phyloP scores from a whole-genome alignment of 176 grass and related monocot species.

The Juncus inflexus region DNA sequence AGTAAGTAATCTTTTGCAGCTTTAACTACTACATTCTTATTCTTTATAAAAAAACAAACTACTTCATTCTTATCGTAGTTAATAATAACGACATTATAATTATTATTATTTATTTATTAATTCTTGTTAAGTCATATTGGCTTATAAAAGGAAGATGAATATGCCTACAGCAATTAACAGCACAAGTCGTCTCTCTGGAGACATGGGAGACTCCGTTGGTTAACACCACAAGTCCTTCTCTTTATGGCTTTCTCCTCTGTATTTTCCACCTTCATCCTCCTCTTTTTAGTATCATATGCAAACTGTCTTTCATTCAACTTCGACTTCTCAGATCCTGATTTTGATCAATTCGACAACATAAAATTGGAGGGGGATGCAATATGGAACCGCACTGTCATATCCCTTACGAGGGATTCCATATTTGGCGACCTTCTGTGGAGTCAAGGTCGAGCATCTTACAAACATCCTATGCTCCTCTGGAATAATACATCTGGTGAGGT shows the following conservation, averaged over 20 bases:
- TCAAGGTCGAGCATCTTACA: constrained; percentile 7
- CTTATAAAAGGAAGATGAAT: too few species aligned
- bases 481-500: constrained; percentile 5
- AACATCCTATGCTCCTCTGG: constrained; percentile 25
- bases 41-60: too few species aligned
- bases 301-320: constrained; percentile 19
- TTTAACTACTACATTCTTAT: too few species aligned
- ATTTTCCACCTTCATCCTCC: background rate
- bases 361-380: constrained; percentile 10
- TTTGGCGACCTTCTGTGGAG: background rate
- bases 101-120: too few species aligned
- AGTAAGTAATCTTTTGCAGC: too few species aligned
- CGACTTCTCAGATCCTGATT: constrained; percentile 29
- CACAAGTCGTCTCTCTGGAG: too few species aligned
- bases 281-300: background rate
- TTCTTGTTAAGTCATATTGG: too few species aligned
- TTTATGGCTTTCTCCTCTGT: background rate
- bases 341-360: background rate
- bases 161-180: too few species aligned
- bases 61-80: too few species aligned
- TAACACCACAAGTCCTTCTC: too few species aligned
- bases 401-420: background rate
- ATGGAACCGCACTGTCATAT: background rate
- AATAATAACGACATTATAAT: too few species aligned
- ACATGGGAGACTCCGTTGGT: too few species aligned